Evolutionary conservation across 2,329 filamentous ascomycete species (phyloP), one percentile per base, ranked within the genome.

Genomic region (Neofusicoccum parvum): DNA sequence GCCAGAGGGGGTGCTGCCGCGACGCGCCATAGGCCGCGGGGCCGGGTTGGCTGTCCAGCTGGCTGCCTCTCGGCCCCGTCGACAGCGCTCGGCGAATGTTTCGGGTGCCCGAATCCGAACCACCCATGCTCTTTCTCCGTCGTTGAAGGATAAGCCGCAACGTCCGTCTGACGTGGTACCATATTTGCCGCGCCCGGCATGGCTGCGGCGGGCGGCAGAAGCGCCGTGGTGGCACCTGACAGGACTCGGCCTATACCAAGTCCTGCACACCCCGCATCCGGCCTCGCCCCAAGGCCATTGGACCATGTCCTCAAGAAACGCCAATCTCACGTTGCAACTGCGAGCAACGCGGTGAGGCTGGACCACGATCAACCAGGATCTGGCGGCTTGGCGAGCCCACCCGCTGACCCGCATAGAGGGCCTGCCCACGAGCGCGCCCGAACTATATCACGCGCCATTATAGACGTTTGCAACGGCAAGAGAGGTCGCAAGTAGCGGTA

Each of bases 401-500:
- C 12, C 27, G 15, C 27, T 7, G 27, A 32, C 27, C 27, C 27
- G 27, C 27, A 32, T 32, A 5, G 27, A 32, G 27, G 27, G 27
- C 27, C 27, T 32, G 5, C 27, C 6, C 27, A 32, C 27, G 27
- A 32, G 27, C 5, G 37, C 43, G 41, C 56, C 43, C 32, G 10
- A 23, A 37, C 41, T 20, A 37, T 37, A 60, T 48, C 56, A 60
- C 56, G 56, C 56, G 56, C 56, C 12, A 11, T 23, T 23, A 15
- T 46, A 14, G 39, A 10, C n/a, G 56, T 23, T 45, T 49, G 27
- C 43, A 48, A 23, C 32, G 27, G 56, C 56, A 10, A 39, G 4
- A 39, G 20, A 37, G 5, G 50, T 53, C 34, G 50, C 9, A 15
- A 60, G 43, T 60, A 60, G 56, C 56, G 56, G 56, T 60, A 48